Conservation (phyloP, 1,284 basidiomycete species). For the Xanthoconium separans region DNA sequence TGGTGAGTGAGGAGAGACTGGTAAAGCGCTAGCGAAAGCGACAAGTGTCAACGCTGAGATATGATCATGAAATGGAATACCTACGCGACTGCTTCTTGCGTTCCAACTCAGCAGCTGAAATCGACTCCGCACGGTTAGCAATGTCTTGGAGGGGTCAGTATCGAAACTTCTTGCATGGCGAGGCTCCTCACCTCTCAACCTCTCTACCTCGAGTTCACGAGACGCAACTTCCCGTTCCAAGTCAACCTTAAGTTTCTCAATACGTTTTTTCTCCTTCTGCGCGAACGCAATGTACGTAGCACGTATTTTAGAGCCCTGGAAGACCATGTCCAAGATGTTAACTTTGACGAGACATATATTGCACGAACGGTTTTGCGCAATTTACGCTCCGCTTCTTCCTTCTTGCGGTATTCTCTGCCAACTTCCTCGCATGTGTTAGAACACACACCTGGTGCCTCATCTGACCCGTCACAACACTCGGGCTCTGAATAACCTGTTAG, state of each 20-base stretch:
- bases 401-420: constrained; percentile 68
- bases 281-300: constrained; percentile 86
- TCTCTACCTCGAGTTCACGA: constrained; percentile 68
- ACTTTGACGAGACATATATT: background rate
- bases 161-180: background rate
- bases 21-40: constrained; percentile 65
- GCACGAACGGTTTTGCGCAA: constrained; percentile 72
- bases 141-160: constrained; percentile 46
- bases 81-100: constrained; percentile 83
- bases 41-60: constrained; percentile 17
- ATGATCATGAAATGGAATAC: constrained; percentile 30
- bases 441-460: constrained; percentile 83
- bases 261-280: constrained; percentile 79
- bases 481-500: constrained; percentile 57
- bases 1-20: constrained; percentile 73
- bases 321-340: background rate
- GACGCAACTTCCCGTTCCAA: constrained; percentile 58
- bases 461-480: constrained; percentile 97
- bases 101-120: constrained; percentile 74
- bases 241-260: constrained; percentile 61
- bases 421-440: constrained; percentile 77
- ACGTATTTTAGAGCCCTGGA: constrained; percentile 87
- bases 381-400: constrained; percentile 71
- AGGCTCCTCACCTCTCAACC: constrained; percentile 54
- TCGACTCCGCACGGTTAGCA: constrained; percentile 65